Percentiles rank a stretch among this genome's conserved stretches.
Conservation (phyloP, 164 flowering plant species). For the Pachysandra terminalis region DNA sequence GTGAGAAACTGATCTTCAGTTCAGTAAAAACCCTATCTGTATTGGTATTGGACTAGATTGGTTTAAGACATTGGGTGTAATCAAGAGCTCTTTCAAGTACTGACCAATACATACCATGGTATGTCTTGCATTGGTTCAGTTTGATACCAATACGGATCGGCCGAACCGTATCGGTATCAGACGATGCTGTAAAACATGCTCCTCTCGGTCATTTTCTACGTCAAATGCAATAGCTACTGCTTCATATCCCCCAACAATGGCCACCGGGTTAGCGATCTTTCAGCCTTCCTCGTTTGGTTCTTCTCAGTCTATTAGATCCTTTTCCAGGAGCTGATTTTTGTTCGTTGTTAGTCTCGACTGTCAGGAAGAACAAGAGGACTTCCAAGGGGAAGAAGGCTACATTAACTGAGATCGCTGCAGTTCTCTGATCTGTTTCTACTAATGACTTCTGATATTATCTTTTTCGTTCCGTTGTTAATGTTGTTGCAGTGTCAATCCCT, state of each 20-base stretch:
- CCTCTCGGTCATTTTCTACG: too few species aligned
- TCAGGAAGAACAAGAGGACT: constrained; percentile 1
- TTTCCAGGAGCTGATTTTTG: neutral
- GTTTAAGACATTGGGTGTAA: too few species aligned
- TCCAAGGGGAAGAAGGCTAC: neutral
- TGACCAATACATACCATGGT: too few species aligned
- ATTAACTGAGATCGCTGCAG: neutral
- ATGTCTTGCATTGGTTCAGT: too few species aligned
- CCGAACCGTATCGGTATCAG: too few species aligned
- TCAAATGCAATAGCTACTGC: neutral
- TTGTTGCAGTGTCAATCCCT: neutral
- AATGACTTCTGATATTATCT: neutral
- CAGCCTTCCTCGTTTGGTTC: neutral
- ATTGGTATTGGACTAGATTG: too few species aligned
- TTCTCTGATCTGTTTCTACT: neutral
- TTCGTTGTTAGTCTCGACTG: neutral
- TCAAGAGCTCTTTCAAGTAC: too few species aligned
- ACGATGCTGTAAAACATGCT: too few species aligned
- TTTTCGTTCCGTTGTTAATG: neutral
- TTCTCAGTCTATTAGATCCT: neutral
- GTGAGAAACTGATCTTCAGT: too few species aligned
- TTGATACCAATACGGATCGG: too few species aligned
- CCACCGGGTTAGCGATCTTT: neutral
- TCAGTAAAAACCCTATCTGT: too few species aligned
- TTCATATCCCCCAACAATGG: neutral